These are phyloP conservation scores for Stephania cephalantha DNA, from an alignment of 164 flowering plant species.

Conservation along the genomic window DNA sequence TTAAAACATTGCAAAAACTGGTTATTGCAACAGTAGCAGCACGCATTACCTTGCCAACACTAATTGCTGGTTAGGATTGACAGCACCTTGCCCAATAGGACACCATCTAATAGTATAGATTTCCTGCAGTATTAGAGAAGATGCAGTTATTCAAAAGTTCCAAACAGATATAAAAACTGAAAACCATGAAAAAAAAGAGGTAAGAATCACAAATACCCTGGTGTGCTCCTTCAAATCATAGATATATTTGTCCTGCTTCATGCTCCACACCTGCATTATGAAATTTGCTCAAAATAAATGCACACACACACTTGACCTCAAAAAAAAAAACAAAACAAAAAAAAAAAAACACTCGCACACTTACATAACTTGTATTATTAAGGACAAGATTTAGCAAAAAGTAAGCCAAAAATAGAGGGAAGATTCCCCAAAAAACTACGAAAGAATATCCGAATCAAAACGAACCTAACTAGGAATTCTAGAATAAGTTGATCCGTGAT, in stretches of 20 bases:
- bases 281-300: background rate
- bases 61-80: slow-evolving; percentile 76
- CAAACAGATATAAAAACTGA: no score
- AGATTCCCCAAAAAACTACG: background rate
- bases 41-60: slow-evolving; percentile 70
- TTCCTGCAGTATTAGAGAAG: slow-evolving; percentile 46
- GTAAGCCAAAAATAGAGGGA: background rate
- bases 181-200: background rate
- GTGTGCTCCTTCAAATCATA: slow-evolving; percentile 82
- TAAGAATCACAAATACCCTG: slow-evolving; percentile 39
- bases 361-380: background rate
- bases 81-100: slow-evolving; percentile 90
- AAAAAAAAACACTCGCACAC: background rate
- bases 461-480: background rate
- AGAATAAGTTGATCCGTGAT: background rate
- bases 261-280: slow-evolving; percentile 82
- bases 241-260: slow-evolving; percentile 75
- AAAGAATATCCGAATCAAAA: background rate
- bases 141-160: background rate
- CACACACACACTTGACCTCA: background rate
- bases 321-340: no score
- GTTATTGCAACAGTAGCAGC: background rate
- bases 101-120: slow-evolving; percentile 97
- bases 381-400: background rate
- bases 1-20: background rate